Base-by-base conservation (phyloP, 352 stramenopile genomes). In the Phytophthora pseudosyringae region DNA sequence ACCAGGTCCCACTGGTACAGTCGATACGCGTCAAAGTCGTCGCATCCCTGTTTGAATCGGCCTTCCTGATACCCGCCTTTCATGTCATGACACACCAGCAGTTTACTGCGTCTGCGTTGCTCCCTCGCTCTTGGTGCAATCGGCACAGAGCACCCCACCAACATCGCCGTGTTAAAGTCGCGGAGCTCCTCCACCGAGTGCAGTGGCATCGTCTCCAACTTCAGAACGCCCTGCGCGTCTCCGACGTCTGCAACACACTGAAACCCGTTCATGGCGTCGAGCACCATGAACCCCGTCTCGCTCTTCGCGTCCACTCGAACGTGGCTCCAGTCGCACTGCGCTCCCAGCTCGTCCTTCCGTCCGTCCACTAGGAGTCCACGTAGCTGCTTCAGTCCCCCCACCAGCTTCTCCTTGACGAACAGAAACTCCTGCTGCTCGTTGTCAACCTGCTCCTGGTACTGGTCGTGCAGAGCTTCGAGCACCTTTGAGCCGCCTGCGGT, bases 21-120 rank as follows among this genome's bases (percentile, higher is more conserved):
- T 35, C 74, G 48, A 45, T 83, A 78, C 15, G 66, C 73, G 25
- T 81, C 62, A 57, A 76, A 80, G 32, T 70, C 63, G 3, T 55
- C 15, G 41, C 71, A 67, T n/a, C 73, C 65, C 64, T 81, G 70
- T 10, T 71, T 76, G 43, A 79, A 77, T 15, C 73, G 67, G 47
- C 77, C 70, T 48, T 64, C 56, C 33, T 77, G 57, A 44, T 81
- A 89, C 6, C 73, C 78, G n/a, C 76, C 78, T 57, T 72, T 70
- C 76, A 89, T 75, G 35, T 87, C 78, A 47, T 88, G 76, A 16
- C 77, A 89, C 18, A 87, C 73, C 43, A 89, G 59, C 54, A 89
- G 46, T 47, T 81, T 75, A 50, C 72, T 89, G 21, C 73, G 69
- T 64, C 73, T 63, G 35, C 45, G 50, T 28, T 68, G 68, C 4